Percentiles rank a stretch among this genome's conserved stretches.
Evolutionary conservation across 495 filamentous ascomycete genomes (phyloP).

Genomic region (Cercophora samala): DNA sequence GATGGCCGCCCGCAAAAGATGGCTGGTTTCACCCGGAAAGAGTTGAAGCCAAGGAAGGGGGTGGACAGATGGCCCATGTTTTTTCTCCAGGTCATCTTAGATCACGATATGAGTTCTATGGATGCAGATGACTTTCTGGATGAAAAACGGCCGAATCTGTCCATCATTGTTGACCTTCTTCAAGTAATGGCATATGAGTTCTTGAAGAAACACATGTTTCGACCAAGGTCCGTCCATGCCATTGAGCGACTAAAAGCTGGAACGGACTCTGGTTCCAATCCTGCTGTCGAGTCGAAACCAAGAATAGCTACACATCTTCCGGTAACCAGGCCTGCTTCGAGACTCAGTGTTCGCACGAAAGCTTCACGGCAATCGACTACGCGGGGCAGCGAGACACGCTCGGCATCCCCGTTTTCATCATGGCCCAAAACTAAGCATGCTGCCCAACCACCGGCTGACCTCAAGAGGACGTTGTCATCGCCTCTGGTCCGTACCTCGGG

Average conservation of each 20-base stretch:
- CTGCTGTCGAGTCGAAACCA: background rate
- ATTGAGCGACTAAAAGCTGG: constrained; percentile 21
- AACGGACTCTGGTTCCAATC: constrained; percentile 1
- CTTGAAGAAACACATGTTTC: constrained; percentile 62
- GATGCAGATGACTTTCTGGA: constrained; percentile 37
- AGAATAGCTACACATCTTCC: background rate
- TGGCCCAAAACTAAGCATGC: constrained; percentile 71
- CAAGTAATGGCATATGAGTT: constrained; percentile 63
- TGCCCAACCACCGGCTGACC: background rate
- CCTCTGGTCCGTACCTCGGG: background rate
- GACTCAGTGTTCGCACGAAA: background rate
- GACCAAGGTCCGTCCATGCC: constrained; percentile 41
- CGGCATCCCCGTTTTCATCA: constrained; percentile 48
- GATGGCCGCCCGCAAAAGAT: constrained; percentile 27
- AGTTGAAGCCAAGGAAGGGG: constrained; percentile 60
- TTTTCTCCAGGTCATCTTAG: constrained; percentile 64
- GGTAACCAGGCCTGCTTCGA: background rate
- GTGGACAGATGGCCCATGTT: constrained; percentile 92
- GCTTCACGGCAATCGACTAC: background rate
- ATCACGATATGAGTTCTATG: constrained; percentile 12
- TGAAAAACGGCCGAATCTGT: constrained; percentile 37
- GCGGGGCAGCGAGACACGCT: constrained; percentile 9
- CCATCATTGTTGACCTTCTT: constrained; percentile 56
- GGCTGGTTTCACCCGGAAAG: constrained; percentile 52
- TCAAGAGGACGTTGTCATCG: background rate